Evolutionary conservation across 257 asterid species (phyloP), one percentile per base, ranked within the genome.

Genomic region (Gentiana macrophylla): DNA sequence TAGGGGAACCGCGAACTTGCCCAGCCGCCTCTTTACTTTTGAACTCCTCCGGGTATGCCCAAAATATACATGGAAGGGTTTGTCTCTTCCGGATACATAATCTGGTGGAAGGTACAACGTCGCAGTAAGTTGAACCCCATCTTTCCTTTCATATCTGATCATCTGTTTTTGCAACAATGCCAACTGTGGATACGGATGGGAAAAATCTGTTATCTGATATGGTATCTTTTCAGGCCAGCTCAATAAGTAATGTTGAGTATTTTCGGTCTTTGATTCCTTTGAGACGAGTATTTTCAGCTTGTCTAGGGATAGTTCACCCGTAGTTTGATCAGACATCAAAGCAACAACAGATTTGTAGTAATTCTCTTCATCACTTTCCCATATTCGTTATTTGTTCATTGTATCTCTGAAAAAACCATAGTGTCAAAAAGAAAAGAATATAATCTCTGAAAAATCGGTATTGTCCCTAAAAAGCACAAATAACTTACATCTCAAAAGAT

Each of bases 21-120:
- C 94, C 82, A 51, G 99, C 99, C 44, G 99, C 91, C 66, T 88
- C 97, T 76, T 88, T 92, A 63, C 97, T 92, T 71, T 92, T 92
- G 76, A 88, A 92, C 71, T 92, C 99, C 61, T 97, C 99, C 24
- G 99, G 99, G 70, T 92, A 92, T 50, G 99, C 88, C 99, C 99
- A 92, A 80, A 92, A 79, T 56, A 92, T 81, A 78, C 99, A 92
- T 32, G 99, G 99, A 73, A 88, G 94, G 32, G 97, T 32, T 95
- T 97, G 78, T 92, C 99, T 67, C 68, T 77, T 38, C 79, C 70
- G 45, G 94, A 87, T 66, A 85, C 99, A 79, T 85, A 92, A 71
- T 68, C 82, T 52, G 97, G 99, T 12, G 99, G 99, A 52, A 88
- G 92, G 69, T 85, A 92, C 36, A 88, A 72, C 35, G 97, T 88